Conservation (phyloP, 495 filamentous ascomycete genomes). For the Choiromyces venosus region DNA sequence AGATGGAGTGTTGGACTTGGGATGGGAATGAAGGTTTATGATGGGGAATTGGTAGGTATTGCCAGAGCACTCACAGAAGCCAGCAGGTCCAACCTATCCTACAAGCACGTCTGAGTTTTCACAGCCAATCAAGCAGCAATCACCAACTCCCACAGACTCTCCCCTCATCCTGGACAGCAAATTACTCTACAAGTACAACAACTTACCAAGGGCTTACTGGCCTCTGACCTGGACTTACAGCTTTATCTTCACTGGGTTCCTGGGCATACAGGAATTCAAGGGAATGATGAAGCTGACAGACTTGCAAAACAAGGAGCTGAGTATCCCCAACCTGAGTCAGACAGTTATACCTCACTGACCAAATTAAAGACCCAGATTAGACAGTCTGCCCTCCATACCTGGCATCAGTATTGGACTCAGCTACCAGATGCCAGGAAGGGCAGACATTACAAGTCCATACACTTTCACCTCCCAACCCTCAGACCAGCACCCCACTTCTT, state of each 20-base stretch:
- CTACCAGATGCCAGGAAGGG: too few species aligned
- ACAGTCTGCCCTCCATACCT: too few species aligned
- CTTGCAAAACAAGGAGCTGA: neutral
- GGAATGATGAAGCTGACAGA: conserved; percentile 1
- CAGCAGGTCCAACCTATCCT: neutral
- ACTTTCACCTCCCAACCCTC: conserved; percentile 13
- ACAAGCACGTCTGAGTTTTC: neutral
- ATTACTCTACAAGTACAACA: neutral
- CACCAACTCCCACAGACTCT: neutral
- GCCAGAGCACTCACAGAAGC: neutral
- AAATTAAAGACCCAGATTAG: too few species aligned
- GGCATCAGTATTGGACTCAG: too few species aligned
- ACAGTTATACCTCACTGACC: neutral
- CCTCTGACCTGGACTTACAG: neutral
- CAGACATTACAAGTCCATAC: too few species aligned
- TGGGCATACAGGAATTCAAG: neutral
- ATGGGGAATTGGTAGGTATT: too few species aligned
- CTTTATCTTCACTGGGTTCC: neutral
- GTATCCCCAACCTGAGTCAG: neutral
- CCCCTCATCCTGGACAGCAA: neutral
- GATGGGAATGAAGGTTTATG: too few species aligned
- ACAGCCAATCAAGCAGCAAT: neutral
- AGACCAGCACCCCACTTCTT: conserved; percentile 45
- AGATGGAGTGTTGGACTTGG: too few species aligned
- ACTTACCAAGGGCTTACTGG: neutral